Evolutionary conservation across 2,329 filamentous ascomycete genomes (phyloP).

Genomic region (Tricladium varicosporioides): DNA sequence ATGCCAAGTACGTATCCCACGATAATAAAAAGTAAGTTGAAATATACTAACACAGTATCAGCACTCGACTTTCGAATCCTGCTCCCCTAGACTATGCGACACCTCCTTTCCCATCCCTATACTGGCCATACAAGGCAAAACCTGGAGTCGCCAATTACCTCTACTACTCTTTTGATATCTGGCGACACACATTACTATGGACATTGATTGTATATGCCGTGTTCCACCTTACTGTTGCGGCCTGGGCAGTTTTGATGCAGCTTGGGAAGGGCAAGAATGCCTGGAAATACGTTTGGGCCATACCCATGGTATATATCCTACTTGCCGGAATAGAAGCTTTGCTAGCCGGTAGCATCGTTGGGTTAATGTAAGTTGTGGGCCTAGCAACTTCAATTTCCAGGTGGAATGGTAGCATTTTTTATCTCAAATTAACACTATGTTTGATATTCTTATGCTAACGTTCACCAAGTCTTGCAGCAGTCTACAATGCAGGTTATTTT

Average conservation of each 20-base stretch:
- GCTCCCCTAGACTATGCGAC: slow-evolving; percentile 51
- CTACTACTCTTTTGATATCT: slow-evolving; percentile 62
- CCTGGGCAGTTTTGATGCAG: slow-evolving; percentile 60
- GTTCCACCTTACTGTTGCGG: slow-evolving; percentile 56
- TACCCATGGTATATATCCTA: slow-evolving; percentile 57
- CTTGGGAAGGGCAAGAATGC: slow-evolving; percentile 35
- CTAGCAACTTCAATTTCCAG: too few species aligned
- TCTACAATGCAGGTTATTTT: slow-evolving; percentile 68
- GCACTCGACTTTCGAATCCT: slow-evolving; percentile 25
- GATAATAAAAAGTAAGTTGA: background rate
- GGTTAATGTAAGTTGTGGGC: slow-evolving; percentile 53
- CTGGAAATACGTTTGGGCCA: slow-evolving; percentile 49
- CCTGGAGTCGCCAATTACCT: slow-evolving; percentile 47
- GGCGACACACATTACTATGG: slow-evolving; percentile 69
- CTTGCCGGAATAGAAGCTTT: slow-evolving; percentile 62
- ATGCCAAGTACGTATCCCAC: slow-evolving; percentile 16
- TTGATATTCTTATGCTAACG: slow-evolving; percentile 4
- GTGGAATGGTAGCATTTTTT: background rate
- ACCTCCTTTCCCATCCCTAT: slow-evolving; percentile 66
- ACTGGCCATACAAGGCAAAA: slow-evolving; percentile 53
- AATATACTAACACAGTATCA: slow-evolving; percentile 14
- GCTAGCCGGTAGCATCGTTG: slow-evolving; percentile 65
- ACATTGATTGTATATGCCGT: slow-evolving; percentile 62
- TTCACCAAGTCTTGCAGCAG: slow-evolving; percentile 53
- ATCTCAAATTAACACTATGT: background rate